A percentile compares a stretch with the other conserved stretches of the same genome.
phyloP scores from a whole-genome alignment of 331 rosid species.

The Saraca asoca region DNA sequence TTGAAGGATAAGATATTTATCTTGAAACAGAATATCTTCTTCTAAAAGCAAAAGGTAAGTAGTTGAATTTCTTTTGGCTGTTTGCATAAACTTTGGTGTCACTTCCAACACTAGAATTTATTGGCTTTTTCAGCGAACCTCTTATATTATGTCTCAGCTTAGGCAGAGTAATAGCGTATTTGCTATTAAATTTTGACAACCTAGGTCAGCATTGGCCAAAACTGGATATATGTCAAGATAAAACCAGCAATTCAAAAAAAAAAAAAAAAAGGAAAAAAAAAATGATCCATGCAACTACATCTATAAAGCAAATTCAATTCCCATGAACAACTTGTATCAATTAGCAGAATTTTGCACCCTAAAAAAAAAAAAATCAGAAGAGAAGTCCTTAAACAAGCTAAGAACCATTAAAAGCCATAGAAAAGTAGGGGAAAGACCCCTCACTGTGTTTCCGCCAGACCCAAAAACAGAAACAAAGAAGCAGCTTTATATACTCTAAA shows the following conservation, averaged over 20 bases:
- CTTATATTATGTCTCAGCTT: background rate
- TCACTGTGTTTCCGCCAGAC: constrained; percentile 26
- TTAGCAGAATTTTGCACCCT: constrained; percentile 4
- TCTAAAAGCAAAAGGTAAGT: background rate
- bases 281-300: constrained; percentile 17
- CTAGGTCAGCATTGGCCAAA: background rate
- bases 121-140: no score
- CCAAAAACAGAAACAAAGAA: constrained; percentile 2
- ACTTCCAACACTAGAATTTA: background rate
- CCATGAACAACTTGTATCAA: constrained; percentile 29
- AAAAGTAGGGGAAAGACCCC: background rate
- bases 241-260: background rate
- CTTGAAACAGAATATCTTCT: constrained; percentile 25
- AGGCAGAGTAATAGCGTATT: background rate
- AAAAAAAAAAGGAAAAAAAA: constrained; percentile 1
- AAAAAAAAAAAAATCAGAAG: no score
- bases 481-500: constrained; percentile 19
- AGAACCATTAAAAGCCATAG: constrained; percentile 5
- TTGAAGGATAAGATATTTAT: constrained; percentile 26
- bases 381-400: constrained; percentile 15
- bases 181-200: constrained; percentile 10
- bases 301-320: constrained; percentile 29
- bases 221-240: background rate
- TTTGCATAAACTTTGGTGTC: constrained; percentile 17
- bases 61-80: constrained; percentile 14